Conservation (phyloP, 1,139 yeast species). For the Yamadazyma aaseri region DNA sequence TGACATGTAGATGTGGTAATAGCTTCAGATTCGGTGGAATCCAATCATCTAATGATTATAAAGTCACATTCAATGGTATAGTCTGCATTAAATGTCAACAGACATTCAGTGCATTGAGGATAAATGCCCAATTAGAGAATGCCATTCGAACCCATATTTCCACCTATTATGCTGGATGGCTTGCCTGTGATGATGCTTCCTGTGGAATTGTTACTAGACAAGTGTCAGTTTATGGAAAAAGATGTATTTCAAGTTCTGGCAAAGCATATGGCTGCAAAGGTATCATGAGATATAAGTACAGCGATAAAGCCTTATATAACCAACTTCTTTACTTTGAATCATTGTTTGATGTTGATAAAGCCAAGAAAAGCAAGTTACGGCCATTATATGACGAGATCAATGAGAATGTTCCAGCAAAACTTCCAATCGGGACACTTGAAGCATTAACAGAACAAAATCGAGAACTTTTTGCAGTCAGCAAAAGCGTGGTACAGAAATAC, state of each 20-base stretch:
- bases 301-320: constrained; percentile 79
- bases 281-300: constrained; percentile 72
- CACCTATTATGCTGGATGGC: constrained; percentile 81
- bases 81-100: constrained; percentile 61
- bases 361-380: constrained; percentile 54
- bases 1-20: constrained; percentile 65
- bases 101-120: constrained; percentile 48
- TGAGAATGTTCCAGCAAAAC: constrained; percentile 27
- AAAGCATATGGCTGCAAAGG: constrained; percentile 77
- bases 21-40: constrained; percentile 74
- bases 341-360: constrained; percentile 80
- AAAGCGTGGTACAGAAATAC: constrained; percentile 70
- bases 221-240: constrained; percentile 82
- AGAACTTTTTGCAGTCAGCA: constrained; percentile 53
- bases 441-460: constrained; percentile 84
- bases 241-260: constrained; percentile 72
- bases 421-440: constrained; percentile 58
- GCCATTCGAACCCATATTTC: constrained; percentile 70
- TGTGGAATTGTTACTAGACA: constrained; percentile 85
- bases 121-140: constrained; percentile 73
- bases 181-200: constrained; percentile 78
- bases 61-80: constrained; percentile 66
- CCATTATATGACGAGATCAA: constrained; percentile 37
- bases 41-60: constrained; percentile 57
- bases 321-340: constrained; percentile 80